A percentile compares a stretch with the other conserved stretches of the same genome.
These are phyloP conservation scores for Cercospora sp. DNA, from an alignment of 2,329 filamentous ascomycete genomes.

Conservation along the genomic window DNA sequence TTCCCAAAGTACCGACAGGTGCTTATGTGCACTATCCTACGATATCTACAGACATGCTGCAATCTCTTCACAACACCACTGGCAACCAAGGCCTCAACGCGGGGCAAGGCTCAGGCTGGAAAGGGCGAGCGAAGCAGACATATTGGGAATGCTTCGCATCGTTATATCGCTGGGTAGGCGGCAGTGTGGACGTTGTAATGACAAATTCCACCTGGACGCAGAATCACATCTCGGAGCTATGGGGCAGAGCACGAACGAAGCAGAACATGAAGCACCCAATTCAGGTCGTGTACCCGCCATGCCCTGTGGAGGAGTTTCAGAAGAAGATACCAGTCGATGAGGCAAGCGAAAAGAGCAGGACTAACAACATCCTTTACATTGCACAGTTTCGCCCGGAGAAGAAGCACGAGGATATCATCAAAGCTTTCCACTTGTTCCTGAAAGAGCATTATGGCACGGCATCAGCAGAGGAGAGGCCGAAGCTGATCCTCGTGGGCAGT, in stretches of 20 bases:
- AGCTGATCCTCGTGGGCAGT: constrained; percentile 82
- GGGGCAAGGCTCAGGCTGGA: constrained; percentile 71
- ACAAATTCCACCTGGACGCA: constrained; percentile 97
- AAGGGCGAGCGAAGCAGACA: constrained; percentile 68
- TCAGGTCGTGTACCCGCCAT: constrained; percentile 84
- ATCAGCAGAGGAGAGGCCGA: constrained; percentile 47
- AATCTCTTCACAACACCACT: constrained; percentile 54
- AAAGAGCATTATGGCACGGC: constrained; percentile 52
- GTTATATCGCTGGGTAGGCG: constrained; percentile 79
- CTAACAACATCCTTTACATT: constrained; percentile 81
- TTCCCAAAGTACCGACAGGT: constrained; percentile 75
- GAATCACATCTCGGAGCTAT: constrained; percentile 74
- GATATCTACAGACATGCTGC: constrained; percentile 96
- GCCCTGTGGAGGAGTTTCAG: constrained; percentile 82
- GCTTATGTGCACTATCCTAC: constrained; percentile 98
- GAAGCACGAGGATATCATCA: constrained; percentile 84
- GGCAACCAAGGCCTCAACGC: constrained; percentile 73
- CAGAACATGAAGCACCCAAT: constrained; percentile 58
- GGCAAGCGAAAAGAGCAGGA: constrained; percentile 67
- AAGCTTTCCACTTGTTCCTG: constrained; percentile 78
- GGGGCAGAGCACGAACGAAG: constrained; percentile 59
- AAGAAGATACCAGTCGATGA: constrained; percentile 69
- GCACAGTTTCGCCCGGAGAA: constrained; percentile 98
- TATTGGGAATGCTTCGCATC: constrained; percentile 88
- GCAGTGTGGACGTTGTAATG: constrained; percentile 89